These are phyloP conservation scores for Fonsecaea multimorphosa DNA, from an alignment of 2,329 filamentous ascomycete genomes.

Conservation along the genomic window DNA sequence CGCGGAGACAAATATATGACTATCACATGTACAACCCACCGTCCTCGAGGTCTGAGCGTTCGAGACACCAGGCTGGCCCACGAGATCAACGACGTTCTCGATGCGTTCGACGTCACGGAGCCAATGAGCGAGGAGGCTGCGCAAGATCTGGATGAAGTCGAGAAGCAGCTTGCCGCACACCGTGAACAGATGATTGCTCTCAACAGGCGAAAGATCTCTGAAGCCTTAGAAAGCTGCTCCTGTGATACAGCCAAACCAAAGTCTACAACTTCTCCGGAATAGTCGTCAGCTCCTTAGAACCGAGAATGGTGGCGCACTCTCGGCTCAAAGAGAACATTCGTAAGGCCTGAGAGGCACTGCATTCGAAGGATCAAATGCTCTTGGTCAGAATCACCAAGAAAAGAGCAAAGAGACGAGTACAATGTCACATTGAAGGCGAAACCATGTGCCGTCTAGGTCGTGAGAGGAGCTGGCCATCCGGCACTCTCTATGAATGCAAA, in stretches of 20 bases:
- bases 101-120: slow-evolving; percentile 5
- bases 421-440: background rate
- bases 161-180: slow-evolving; percentile 10
- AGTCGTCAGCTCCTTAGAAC: background rate
- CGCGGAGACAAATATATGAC: slow-evolving; percentile 29
- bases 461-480: background rate
- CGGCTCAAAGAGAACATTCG: background rate
- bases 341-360: background rate
- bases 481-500: slow-evolving; percentile 1
- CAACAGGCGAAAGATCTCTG: slow-evolving; percentile 26
- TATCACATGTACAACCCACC: slow-evolving; percentile 40
- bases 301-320: background rate
- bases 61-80: slow-evolving; percentile 35
- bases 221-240: slow-evolving; percentile 29
- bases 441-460: slow-evolving; percentile 1
- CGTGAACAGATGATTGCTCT: slow-evolving; percentile 20
- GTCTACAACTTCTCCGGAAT: background rate
- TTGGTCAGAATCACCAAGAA: background rate
- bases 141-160: slow-evolving; percentile 1
- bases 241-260: slow-evolving; percentile 14
- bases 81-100: slow-evolving; percentile 29
- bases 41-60: slow-evolving; percentile 37
- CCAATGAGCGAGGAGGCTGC: background rate
- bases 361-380: background rate
- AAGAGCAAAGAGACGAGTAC: background rate